Conservation (phyloP, 2,329 filamentous ascomycete species). For the Colletotrichum eleusines region DNA sequence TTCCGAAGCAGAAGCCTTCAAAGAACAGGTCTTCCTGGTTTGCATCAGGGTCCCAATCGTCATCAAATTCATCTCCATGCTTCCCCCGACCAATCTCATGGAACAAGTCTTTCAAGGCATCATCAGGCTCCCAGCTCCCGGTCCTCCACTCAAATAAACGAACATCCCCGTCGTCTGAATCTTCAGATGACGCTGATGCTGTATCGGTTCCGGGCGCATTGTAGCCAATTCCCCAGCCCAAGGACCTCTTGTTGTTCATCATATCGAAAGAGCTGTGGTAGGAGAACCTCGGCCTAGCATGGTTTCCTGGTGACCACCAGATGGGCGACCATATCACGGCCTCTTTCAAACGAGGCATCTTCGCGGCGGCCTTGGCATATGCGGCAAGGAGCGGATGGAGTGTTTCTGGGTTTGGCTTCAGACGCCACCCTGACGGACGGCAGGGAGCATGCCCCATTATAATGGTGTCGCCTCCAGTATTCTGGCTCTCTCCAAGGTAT, state of each 20-base stretch:
- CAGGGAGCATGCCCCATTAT: neutral
- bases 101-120: conserved; percentile 1
- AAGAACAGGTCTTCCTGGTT: conserved; percentile 27
- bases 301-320: conserved; percentile 7
- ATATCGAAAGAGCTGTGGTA: conserved; percentile 2
- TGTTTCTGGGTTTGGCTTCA: neutral
- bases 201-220: neutral
- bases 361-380: conserved; percentile 3
- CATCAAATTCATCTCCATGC: conserved; percentile 6
- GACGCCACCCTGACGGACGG: conserved; percentile 7
- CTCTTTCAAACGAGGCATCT: conserved; percentile 22
- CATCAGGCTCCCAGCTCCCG: neutral
- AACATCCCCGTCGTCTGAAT: neutral
- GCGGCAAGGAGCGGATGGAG: neutral
- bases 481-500: neutral
- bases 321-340: conserved; percentile 24
- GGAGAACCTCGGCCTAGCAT: neutral
- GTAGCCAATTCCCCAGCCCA: conserved; percentile 21
- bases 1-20: conserved; percentile 7
- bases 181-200: neutral
- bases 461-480: neutral
- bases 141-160: conserved; percentile 16
- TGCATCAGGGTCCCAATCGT: neutral
- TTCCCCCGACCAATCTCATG: conserved; percentile 12
- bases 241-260: neutral